phyloP scores from a whole-genome alignment of 2,329 filamentous ascomycete species.

The Penicillium carneum region DNA sequence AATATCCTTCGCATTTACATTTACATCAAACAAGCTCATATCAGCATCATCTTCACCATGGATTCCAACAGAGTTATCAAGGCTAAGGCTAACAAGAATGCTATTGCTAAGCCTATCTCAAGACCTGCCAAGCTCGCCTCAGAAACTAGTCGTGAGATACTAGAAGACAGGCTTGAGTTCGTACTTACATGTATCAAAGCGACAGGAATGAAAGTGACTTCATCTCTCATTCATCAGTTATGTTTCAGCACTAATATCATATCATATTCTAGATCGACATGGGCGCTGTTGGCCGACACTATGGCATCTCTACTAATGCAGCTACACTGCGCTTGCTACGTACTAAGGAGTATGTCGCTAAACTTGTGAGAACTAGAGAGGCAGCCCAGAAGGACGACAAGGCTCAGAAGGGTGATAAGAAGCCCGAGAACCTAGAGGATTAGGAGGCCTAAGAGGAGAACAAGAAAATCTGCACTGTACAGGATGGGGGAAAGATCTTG shows the following conservation, averaged over 20 bases:
- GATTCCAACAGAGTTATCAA: not conserved
- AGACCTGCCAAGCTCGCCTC: not conserved
- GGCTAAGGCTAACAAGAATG: not conserved
- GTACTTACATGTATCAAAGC: not conserved
- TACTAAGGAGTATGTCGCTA: not conserved
- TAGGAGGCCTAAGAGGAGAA: not conserved
- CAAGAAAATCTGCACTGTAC: not conserved
- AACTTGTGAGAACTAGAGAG: not conserved
- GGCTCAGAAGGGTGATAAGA: not conserved
- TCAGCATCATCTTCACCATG: not conserved
- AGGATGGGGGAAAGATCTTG: no score
- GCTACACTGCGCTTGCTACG: not conserved
- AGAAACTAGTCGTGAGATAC: not conserved
- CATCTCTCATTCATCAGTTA: not conserved
- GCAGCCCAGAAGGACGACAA: not conserved
- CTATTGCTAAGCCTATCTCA: not conserved
- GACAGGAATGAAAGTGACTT: not conserved
- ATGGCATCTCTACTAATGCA: not conserved
- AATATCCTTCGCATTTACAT: no score
- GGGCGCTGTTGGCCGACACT: not conserved
- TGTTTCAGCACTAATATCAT: not conserved
- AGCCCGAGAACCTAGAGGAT: not conserved
- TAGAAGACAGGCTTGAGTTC: slow-evolving; percentile 1
- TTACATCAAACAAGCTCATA: not conserved
- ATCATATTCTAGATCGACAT: not conserved